Base-by-base conservation (phyloP, 2,329 filamentous ascomycete genomes). In the Phaeosphaeriaceae sp. region DNA sequence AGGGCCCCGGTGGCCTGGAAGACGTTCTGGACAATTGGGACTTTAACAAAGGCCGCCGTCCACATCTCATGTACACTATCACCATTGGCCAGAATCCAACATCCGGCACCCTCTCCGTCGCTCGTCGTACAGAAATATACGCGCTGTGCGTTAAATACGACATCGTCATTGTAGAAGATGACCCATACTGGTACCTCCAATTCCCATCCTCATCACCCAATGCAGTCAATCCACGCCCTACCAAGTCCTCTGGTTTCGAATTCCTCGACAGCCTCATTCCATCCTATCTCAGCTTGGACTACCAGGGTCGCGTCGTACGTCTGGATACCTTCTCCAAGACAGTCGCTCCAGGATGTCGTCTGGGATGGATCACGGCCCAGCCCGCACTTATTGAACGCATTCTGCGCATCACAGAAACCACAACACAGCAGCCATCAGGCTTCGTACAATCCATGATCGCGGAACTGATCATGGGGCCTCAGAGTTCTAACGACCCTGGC, bases 261-360 rank as follows among this genome's bases (percentile, higher is more conserved):
- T 97, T 92, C 75, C 77, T 97, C 46, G 91, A 96, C 75, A 90
- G 87, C 2, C 83, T 97, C 9, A 85, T 87, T 3, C 92, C 91
- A 0, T 94, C 89, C 0, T 96, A 90, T 72, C 78, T 97, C 35
- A 87, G 82, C 54, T 72, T 97, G 47, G 93, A 97, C 68, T 83
- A 83, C 16, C 89, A 96, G 62, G 93, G 93, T 48, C 87, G 93
- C 29, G 92, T 97, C 34, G 82, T 97, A 49, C 87, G 92, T 38
- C 81, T 97, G 3, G 93, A 97, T 72, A 96, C 92, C 1, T 97
- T 97, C 73, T 94, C 89, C 66, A 97, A 97, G 76, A 95, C 90
- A 0, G 83, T 96, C 15, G 92, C 92, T 0, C 93, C 93, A 0
- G 93, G 93, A 2, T 95, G 90, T 67, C 86, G 93, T 23, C 78